Evolutionary conservation across 2,329 filamentous ascomycete genomes (phyloP).

Genomic region (Botrytis squamosa): DNA sequence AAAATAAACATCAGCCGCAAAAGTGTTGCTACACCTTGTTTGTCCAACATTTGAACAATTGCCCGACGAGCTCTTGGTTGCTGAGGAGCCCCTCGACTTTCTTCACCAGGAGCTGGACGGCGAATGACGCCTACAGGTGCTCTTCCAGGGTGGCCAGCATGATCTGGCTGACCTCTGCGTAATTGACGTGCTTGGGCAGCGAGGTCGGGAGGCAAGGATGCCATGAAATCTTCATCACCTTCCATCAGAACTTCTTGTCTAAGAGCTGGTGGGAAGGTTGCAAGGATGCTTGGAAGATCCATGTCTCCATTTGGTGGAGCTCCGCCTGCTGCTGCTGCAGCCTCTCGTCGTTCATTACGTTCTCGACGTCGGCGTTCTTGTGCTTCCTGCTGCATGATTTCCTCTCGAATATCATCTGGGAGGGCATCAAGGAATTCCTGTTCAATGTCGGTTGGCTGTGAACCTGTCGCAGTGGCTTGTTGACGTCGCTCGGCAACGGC

Average conservation of each 20-base stretch:
- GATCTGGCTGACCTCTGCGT: slow-evolving; percentile 45
- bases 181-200: slow-evolving; percentile 81
- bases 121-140: slow-evolving; percentile 43
- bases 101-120: slow-evolving; percentile 48
- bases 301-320: slow-evolving; percentile 64
- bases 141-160: slow-evolving; percentile 31
- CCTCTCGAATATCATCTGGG: slow-evolving; percentile 83
- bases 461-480: slow-evolving; percentile 67
- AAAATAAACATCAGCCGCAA: slow-evolving; percentile 98
- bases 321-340: slow-evolving; percentile 51
- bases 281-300: slow-evolving; percentile 88
- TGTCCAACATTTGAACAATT: slow-evolving; percentile 95
- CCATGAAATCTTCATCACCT: slow-evolving; percentile 84
- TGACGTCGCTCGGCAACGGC: slow-evolving; percentile 81
- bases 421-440: slow-evolving; percentile 92
- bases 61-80: slow-evolving; percentile 70
- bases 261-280: slow-evolving; percentile 81
- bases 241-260: slow-evolving; percentile 87
- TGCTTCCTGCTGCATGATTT: slow-evolving; percentile 87
- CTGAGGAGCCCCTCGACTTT: slow-evolving; percentile 31
- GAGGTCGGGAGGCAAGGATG: slow-evolving; percentile 79
- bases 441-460: slow-evolving; percentile 80
- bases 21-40: slow-evolving; percentile 90
- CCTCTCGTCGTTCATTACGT: slow-evolving; percentile 75
- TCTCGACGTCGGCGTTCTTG: slow-evolving; percentile 85